Evolutionary conservation across 1,139 yeast genomes (phyloP), one percentile per base, ranked within the genome.

Genomic region (Meyerozyma smithsonii): DNA sequence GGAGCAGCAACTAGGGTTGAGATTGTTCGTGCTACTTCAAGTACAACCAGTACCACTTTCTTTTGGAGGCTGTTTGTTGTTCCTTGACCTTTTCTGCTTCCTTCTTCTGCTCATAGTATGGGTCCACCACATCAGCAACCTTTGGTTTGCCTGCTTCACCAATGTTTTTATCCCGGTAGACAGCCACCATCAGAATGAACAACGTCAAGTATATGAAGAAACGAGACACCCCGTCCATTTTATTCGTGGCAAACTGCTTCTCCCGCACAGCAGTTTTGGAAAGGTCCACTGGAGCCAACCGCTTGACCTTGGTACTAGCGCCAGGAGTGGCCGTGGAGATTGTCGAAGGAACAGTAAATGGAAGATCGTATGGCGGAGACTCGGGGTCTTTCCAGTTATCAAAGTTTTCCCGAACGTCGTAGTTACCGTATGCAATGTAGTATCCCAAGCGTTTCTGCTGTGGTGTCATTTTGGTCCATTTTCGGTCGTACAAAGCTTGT

Each of bases 331-430:
- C 39, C 14, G 49, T 54, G 36, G 44, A 54, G 23, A 56, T 21
- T 38, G 62, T 46, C 3, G 72, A 58, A 2, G 79, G 78, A 7
- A 63, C 46, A n/a, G 53, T 54, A 48, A 80, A 81, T 2, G 85
- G 84, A 38, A 80, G 60, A 54, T 81, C 87, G 36, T 58, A 65
- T 2, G 82, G 81, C 1, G 67, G 61, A 17, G 34, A 30, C 15
- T 59, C 64, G 36, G 52, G 48, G 1, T 64, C 58, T 35, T 60
- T 59, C 65, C 81, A 63, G 42, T 68, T 67, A 35, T 61, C 61
- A 45, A 80, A 77, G 12, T 76, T 72, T 41, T 78, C 83, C 44
- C 87, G 66, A 1, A 73, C 77, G 0, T 84, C 87, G 74, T 83
- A 77, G 44, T 79, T 66, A 2, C 85, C 86, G 55, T 79, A 81